Evolutionary conservation across 2,329 filamentous ascomycete species (phyloP).

Genomic region (Pezicula radicicola): DNA sequence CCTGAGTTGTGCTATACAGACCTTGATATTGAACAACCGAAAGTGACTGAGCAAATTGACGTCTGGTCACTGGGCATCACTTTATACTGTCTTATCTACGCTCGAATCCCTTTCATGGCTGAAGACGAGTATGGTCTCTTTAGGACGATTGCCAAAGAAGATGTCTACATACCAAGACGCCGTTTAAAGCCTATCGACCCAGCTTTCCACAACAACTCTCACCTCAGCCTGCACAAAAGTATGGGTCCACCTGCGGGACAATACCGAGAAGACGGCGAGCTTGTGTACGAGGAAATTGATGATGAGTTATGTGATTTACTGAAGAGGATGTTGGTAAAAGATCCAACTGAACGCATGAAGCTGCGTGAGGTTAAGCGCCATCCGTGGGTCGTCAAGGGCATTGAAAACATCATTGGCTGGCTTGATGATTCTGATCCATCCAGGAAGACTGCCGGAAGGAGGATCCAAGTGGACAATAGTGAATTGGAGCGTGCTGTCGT

Average conservation of each 20-base stretch:
- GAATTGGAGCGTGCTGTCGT: constrained; percentile 91
- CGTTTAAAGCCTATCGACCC: constrained; percentile 75
- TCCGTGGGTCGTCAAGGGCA: constrained; percentile 80
- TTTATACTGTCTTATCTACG: constrained; percentile 91
- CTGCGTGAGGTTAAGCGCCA: constrained; percentile 92
- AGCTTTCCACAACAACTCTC: constrained; percentile 47
- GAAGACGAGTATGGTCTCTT: constrained; percentile 93
- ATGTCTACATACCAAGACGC: constrained; percentile 82
- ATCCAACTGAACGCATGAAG: constrained; percentile 84
- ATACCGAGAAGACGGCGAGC: constrained; percentile 73
- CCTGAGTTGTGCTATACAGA: constrained; percentile 94
- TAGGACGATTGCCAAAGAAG: constrained; percentile 83
- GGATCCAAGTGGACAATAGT: constrained; percentile 86
- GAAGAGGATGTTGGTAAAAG: constrained; percentile 77
- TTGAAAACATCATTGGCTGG: constrained; percentile 75
- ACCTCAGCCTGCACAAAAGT: constrained; percentile 52
- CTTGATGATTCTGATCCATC: constrained; percentile 92
- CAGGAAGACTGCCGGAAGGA: constrained; percentile 72
- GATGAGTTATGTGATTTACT: constrained; percentile 78
- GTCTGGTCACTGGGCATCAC: constrained; percentile 97
- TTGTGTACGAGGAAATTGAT: constrained; percentile 83
- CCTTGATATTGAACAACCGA: constrained; percentile 63
- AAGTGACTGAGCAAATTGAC: constrained; percentile 89
- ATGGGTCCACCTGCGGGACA: constrained; percentile 45
- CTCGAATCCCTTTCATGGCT: constrained; percentile 88